phyloP scores from a whole-genome alignment of 169 alveolate species.

The Cryptosporidium ubiquitum region DNA sequence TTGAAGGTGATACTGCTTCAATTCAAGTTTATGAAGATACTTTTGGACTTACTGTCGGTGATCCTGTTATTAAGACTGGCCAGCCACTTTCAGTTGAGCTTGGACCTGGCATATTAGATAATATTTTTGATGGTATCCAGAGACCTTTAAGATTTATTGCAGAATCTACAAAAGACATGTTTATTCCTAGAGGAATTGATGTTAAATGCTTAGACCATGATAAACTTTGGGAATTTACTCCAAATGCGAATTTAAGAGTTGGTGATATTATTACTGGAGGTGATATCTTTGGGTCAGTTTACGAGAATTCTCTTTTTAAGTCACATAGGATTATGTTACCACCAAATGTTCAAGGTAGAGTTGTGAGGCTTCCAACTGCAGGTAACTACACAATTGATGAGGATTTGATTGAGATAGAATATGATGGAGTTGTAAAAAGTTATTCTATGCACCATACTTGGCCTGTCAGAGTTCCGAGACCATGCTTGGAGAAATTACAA shows the following conservation, averaged over 20 bases:
- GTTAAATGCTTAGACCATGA: conserved; percentile 91
- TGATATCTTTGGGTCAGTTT: conserved; percentile 95
- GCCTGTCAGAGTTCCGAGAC: conserved; percentile 99
- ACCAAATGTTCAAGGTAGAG: conserved; percentile 95
- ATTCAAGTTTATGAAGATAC: conserved; percentile 98
- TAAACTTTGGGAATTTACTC: conserved; percentile 93
- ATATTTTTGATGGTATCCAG: conserved; percentile 98
- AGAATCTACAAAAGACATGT: conserved; percentile 87
- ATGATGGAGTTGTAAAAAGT: conserved; percentile 89
- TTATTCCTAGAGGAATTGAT: conserved; percentile 97
- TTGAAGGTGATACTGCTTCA: conserved; percentile 97
- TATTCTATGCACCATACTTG: conserved; percentile 95
- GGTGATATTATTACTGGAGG: conserved; percentile 97
- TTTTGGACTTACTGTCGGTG: conserved; percentile 98
- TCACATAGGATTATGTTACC: conserved; percentile 96
- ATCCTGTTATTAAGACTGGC: conserved; percentile 97
- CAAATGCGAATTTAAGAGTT: conserved; percentile 85
- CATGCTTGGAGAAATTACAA: conserved; percentile 93
- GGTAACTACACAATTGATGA: conserved; percentile 93
- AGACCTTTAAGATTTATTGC: conserved; percentile 96
- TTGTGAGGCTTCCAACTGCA: conserved; percentile 92
- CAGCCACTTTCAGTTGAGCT: conserved; percentile 96
- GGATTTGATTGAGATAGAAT: conserved; percentile 87
- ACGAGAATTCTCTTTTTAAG: conserved; percentile 93
- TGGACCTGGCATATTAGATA: conserved; percentile 97